Evolutionary conservation across 352 stramenopile species (phyloP), one percentile per base, ranked within the genome.

Genomic region (Phytophthora citricola): DNA sequence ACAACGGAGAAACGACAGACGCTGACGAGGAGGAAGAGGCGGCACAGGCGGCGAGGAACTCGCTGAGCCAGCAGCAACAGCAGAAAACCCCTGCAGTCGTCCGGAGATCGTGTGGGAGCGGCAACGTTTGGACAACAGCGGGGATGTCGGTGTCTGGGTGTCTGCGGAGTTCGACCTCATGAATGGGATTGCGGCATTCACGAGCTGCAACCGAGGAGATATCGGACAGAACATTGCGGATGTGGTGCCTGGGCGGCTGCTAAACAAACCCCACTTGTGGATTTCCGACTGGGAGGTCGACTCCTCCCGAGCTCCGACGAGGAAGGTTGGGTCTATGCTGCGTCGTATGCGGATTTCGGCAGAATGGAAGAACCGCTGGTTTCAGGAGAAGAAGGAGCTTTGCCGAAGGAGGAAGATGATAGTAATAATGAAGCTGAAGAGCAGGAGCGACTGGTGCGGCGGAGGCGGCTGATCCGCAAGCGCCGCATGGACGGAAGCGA

Each of bases 241-340:
- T 44, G 82, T 88, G n/a, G 75, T 93, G 39, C 82, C 85, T 14
- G 69, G 71, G 22, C 72, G 85, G 9, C 46, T 93, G 63, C 64
- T 91, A 41, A 90, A 83, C 56, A 93, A 93, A 51, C 69, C 81
- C 24, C 81, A 91, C 44, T 58, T 91, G 50, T 95, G 87, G 87
- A 48, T 92, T 38, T 83, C 76, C 17, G 75, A 79, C 22, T 95
- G 87, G 87, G 65, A 87, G 7, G 56, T 91, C 6, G 87, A 93
- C 24, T 72, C 74, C 54, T 91, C 8, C 54, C 71, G 3, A 68
- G 76, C 14, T 87, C 70, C 38, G 85, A 93, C 56, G 71, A 70
- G 2, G 85, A 92, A 53, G 87, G 87, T 39, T 95, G 87, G 87
- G 71, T 91, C 14, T 95, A 95, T 43, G 81, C 76, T 1, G 48